Evolutionary conservation across 1,139 yeast species (phyloP), one percentile per base, ranked within the genome.

Genomic region (Torulaspora pretoriensis): DNA sequence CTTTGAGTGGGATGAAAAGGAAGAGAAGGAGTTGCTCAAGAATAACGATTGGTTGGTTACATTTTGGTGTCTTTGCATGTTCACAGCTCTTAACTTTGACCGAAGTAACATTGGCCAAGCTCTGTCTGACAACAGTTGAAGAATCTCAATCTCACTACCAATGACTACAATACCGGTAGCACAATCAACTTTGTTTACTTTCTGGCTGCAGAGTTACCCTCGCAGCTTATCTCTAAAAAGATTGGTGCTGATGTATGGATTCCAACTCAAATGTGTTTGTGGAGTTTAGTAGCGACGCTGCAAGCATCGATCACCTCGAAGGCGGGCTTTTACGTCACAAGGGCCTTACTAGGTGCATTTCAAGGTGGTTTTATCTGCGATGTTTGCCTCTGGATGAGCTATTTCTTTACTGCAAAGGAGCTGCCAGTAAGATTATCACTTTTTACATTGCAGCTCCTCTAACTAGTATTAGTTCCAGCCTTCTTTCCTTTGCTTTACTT

Each of bases 291-390:
- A 3, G 73, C 80, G 1, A 62, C 74, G 30, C 54, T 65, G 9
- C 82, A 78, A 54, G 73, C 72, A 38, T 64, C 65, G 14, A 57
- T 78, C 49, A 60, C 52, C 1, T 63, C 61, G 14, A 68, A 61
- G 37, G 51, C 59, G 4, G 59, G 69, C 0, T 77, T 74, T 51
- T 68, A 66, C 35, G 64, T 65, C 9, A 67, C 75, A 2, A 63
- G 83, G 45, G 75, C 72, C 0, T 61, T 77, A 2, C 59, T 77
- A 26, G 83, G 81, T 1, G 50, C 71, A 3, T 61, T 74, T 24
- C 78, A 78, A 55, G 81, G 82, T 36, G 83, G 83, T 0, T 78
- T 78, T 48, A 75, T 78, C 36, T 76, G 80, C 6, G 81, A 78
- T 44, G 63, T 75, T 41, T 72, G 75, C 34, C 60, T 77, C 22